Percentiles rank a stretch among this genome's conserved stretches.
phyloP scores from a whole-genome alignment of 306 rosid species.

The Malus sylvestris region DNA sequence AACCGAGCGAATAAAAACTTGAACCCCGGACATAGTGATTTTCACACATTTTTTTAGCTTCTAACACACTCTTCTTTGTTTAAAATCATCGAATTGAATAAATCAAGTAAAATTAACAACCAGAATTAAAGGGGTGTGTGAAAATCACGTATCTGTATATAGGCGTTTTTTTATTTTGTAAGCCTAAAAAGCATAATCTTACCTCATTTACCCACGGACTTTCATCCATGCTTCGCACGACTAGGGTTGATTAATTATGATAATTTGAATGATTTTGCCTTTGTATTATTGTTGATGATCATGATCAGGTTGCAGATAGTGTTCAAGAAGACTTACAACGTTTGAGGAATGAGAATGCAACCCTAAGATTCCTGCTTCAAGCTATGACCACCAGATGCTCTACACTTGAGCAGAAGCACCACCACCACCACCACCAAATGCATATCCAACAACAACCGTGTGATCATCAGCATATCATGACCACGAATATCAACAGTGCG shows the following conservation, averaged over 20 bases:
- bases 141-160: too few species aligned
- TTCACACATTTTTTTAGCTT: too few species aligned
- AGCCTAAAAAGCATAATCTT: not conserved
- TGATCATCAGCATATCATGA: not conserved
- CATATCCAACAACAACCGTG: not conserved
- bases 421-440: not conserved
- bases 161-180: too few species aligned
- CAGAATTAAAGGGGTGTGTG: too few species aligned
- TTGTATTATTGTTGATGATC: not conserved
- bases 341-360: constrained; percentile 42
- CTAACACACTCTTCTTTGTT: too few species aligned
- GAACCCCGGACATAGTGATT: not conserved
- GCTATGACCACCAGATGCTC: constrained; percentile 40
- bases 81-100: too few species aligned
- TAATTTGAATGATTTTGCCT: not conserved
- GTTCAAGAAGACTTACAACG: constrained; percentile 27
- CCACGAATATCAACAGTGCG: not conserved
- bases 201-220: not conserved
- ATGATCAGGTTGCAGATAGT: constrained; percentile 22
- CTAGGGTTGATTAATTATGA: not conserved
- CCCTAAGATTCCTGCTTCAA: constrained; percentile 45
- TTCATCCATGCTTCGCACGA: not conserved
- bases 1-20: not conserved
- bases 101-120: too few species aligned
- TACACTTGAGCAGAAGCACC: constrained; percentile 18